Evolutionary conservation across 441 rosid species (phyloP).

Genomic region (Populus hybrid): DNA sequence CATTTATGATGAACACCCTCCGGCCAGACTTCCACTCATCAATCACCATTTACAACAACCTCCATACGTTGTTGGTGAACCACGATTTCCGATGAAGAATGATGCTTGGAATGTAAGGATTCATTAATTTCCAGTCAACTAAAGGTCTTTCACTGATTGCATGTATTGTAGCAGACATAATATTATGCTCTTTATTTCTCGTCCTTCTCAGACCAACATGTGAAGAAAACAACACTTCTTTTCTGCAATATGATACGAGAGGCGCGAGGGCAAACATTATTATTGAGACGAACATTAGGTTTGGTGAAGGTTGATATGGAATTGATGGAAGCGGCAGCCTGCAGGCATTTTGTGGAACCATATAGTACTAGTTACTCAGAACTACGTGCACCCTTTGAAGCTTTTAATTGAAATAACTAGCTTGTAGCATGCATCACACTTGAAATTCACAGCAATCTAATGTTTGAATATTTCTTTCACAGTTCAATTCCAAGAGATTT

Average conservation of each 20-base stretch:
- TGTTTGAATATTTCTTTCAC: too few species aligned
- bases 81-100: slow-evolving; percentile 14
- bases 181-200: background rate
- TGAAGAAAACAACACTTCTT: background rate
- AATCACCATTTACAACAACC: slow-evolving; percentile 26
- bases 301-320: too few species aligned
- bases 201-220: slow-evolving; percentile 26
- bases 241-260: background rate
- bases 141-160: background rate
- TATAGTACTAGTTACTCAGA: too few species aligned
- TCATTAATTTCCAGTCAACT: background rate
- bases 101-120: slow-evolving; percentile 32
- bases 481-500: too few species aligned
- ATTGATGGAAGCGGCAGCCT: too few species aligned
- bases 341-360: too few species aligned
- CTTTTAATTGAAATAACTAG: too few species aligned
- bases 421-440: too few species aligned
- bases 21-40: slow-evolving; percentile 36
- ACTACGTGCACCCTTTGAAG: too few species aligned
- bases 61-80: slow-evolving; percentile 20
- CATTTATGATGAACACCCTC: slow-evolving; percentile 30
- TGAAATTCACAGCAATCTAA: too few species aligned
- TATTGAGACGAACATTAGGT: background rate
- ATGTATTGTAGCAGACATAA: background rate
- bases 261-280: background rate